phyloP scores from a whole-genome alignment of 306 rosid genomes.

The Castanea mollissima region DNA sequence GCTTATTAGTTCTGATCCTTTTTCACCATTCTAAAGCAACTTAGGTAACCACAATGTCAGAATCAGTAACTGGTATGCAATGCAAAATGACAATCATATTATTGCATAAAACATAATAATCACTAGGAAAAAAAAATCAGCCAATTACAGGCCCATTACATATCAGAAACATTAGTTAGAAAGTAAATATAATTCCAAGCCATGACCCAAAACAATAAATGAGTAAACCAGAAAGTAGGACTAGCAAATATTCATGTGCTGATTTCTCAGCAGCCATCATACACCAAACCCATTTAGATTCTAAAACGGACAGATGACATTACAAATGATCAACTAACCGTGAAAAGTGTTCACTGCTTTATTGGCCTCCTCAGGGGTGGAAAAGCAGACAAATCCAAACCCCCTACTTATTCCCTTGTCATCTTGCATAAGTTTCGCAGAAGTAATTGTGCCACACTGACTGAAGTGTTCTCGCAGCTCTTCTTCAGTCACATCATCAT shows the following conservation, averaged over 20 bases:
- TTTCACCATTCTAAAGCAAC: background rate
- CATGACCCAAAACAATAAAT: background rate
- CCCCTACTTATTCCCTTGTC: slow-evolving; percentile 79
- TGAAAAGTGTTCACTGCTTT: slow-evolving; percentile 80
- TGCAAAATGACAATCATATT: background rate
- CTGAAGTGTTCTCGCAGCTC: slow-evolving; percentile 62
- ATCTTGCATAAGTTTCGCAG: slow-evolving; percentile 76
- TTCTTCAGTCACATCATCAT: slow-evolving; percentile 65
- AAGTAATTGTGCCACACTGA: slow-evolving; percentile 77
- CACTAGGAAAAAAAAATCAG: background rate
- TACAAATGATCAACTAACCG: slow-evolving; percentile 45
- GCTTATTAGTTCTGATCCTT: background rate
- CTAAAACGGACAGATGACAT: background rate
- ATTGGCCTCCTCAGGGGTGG: slow-evolving; percentile 80
- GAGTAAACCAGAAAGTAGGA: background rate
- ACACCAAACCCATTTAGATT: background rate
- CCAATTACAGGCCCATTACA: background rate
- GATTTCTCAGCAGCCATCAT: background rate
- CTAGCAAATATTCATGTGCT: background rate
- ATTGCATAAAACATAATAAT: background rate
- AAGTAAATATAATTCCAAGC: background rate
- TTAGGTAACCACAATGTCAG: background rate
- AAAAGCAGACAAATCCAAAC: slow-evolving; percentile 89
- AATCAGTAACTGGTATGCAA: background rate
- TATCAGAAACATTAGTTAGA: background rate